Base-by-base conservation (phyloP, 352 stramenopile genomes). In the Pythium apleroticum region DNA sequence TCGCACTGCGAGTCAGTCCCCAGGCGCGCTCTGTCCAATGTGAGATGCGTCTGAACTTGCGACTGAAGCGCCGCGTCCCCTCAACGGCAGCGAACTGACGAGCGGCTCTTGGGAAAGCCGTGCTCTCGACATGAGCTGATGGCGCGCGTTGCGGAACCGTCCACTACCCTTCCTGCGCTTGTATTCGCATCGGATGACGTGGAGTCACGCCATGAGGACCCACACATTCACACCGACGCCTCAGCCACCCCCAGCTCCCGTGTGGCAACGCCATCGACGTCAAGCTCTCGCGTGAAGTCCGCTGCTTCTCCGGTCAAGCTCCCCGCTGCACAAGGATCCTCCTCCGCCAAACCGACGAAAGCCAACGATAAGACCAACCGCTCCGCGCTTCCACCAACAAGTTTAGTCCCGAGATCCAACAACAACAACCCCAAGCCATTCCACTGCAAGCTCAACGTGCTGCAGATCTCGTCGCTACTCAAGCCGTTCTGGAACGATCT, bases 401-500 rank as follows among this genome's bases (percentile, higher is more conserved):
- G 19, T 19, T 9, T 10, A 15, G 19, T 22, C 39, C 15, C 39
- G 0, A 48, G 5, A 48, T 20, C 39, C 5, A 48, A 20, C 39
- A 20, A 35, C 57, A 37, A 50, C 50, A 53, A 52, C 50, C 49
- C 48, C 58, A 48, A 46, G 20, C 35, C 37, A 0, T 65, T 65
- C 35, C 59, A 31, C 7, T 62, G 33, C 22, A 80, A 77, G 25
- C 68, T 89, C 48, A 89, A 77, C 11, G 17, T 57, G 6, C 73
- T 78, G 43, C 80, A 89, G 25, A 22, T 75, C 27, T 63, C 65
- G 20, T 69, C 73, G 0, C 56, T 88, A 33, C 63, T 89, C 35
- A 80, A 80, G 63, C 68, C 52, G 22, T 89, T 89, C 49, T 89
- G 80, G 80, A 48, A 39, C 19, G 75, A 84, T 6, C 15, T 88